Evolutionary conservation across 2,329 filamentous ascomycete genomes (phyloP), one percentile per base, ranked within the genome.

Genomic region (Fusarium sp.): DNA sequence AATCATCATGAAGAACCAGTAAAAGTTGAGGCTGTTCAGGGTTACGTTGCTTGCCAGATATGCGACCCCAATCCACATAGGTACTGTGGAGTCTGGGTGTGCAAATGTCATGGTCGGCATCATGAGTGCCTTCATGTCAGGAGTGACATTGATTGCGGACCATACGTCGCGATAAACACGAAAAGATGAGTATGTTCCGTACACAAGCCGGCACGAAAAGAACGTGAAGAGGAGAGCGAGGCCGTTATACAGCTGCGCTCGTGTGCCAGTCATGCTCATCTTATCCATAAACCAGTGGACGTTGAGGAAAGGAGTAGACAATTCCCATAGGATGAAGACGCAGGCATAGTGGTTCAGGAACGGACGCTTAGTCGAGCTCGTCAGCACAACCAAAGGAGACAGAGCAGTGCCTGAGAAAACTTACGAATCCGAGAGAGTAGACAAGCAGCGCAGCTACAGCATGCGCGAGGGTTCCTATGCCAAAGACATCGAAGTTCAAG

Each of bases 281-380:
- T 96, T 96, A 80, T 96, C 93, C 80, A 92, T 92, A 82, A 96
- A 96, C 93, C 93, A 96, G 82, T 96, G 93, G 76, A 95, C 87
- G 77, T 96, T 96, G 59, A 96, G 85, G 78, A 96, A 94, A 9
- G 92, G 92, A 6, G 90, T 92, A 25, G 92, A 94, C 39, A 96
- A 86, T 79, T 96, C 93, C 87, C 94, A 96, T 60, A 96, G 89
- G 73, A 96, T 92, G 79, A 96, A 96, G 62, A 88, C 88, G 57
- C 87, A 86, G 57, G 87, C 91, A 79, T 96, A 96, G 82, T 90
- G 94, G 82, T 95, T 94, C 68, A 94, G 85, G 74, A 95, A 94
- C 3, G 93, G 93, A 62, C 92, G 86, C 92, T 96, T 75, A 30
- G 35, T 33, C 67, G 49, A 10, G 17, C 19, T 22, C 8, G 33